Evolutionary conservation across 768 basidiomycete genomes (phyloP).

Genomic region (Gymnopilus junonius): DNA sequence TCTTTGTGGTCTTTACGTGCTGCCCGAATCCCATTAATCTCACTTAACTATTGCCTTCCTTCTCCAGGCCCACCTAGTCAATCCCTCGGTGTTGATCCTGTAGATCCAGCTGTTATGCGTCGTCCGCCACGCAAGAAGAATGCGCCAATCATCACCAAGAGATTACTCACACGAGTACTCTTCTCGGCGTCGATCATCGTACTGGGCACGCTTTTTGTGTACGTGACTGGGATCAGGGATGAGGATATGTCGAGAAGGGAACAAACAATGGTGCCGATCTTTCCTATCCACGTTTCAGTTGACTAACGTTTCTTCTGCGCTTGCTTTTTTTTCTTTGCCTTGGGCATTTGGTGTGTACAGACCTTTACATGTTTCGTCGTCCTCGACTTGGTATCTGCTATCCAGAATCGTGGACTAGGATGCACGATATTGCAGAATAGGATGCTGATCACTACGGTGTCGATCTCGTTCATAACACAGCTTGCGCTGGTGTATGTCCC

Average conservation of each 20-base stretch:
- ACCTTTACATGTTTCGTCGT: slow-evolving; percentile 98
- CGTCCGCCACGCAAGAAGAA: slow-evolving; percentile 92
- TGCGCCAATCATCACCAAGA: slow-evolving; percentile 81
- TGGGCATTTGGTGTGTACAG: slow-evolving; percentile 44
- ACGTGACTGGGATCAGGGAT: slow-evolving; percentile 82
- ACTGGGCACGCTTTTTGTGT: slow-evolving; percentile 85
- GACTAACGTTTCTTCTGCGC: slow-evolving; percentile 87
- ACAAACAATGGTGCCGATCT: slow-evolving; percentile 79
- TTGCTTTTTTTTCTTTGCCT: slow-evolving; percentile 3
- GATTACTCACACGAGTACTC: slow-evolving; percentile 78
- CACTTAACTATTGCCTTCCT: not conserved
- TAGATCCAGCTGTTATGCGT: slow-evolving; percentile 91
- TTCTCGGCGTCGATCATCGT: slow-evolving; percentile 96
- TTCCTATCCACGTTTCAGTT: slow-evolving; percentile 11
- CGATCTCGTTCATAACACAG: slow-evolving; percentile 83
- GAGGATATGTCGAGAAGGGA: slow-evolving; percentile 84
- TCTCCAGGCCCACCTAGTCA: slow-evolving; percentile 87
- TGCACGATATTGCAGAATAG: slow-evolving; percentile 84
- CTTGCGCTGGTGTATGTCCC: slow-evolving; percentile 89
- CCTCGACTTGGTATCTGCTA: slow-evolving; percentile 92
- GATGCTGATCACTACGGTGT: slow-evolving; percentile 90
- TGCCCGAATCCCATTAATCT: not conserved
- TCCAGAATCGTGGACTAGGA: slow-evolving; percentile 92
- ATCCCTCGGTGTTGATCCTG: slow-evolving; percentile 95
- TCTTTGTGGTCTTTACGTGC: not conserved